Evolutionary conservation across 2,329 filamentous ascomycete genomes (phyloP), one percentile per base, ranked within the genome.

Genomic region (Claviceps monticola): DNA sequence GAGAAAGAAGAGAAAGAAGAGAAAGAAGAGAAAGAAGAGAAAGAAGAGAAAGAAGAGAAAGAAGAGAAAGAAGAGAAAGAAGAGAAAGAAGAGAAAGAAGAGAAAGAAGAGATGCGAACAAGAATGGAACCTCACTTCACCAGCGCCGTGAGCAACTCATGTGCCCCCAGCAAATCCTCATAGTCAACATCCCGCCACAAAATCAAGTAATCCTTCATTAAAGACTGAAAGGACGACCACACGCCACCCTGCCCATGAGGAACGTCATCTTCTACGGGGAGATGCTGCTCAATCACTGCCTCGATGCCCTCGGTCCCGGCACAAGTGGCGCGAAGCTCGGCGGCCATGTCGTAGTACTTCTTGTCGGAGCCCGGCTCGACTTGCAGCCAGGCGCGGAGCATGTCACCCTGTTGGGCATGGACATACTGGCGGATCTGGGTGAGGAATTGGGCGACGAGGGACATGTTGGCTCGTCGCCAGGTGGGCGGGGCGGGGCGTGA

Each of bases 101-200:
- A 11, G 6, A 26, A 45, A 14, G 13, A 2, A n/a, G 21, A n/a
- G 23, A 46, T n/a, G 26, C 48, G 46, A 38, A 71, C 34, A 47
- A 44, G 46, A 41, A 3, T n/a, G 26, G 41, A 50, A 39, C 71
- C 83, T 61, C 72, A 90, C 85, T 86, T 86, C 48, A 90, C 76
- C 29, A 95, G 69, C 0, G 77, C 78, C 56, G 81, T 87, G 51
- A 95, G 75, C 60, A 84, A 68, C 53, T 86, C 77, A 62, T 95
- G 88, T 4, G 89, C 84, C 51, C 79, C 76, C 29, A 91, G 69
- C 42, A 93, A 70, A 61, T 94, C 83, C 13, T 82, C 78, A 48
- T 86, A 82, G 60, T 94, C 76, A 36, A 91, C 82, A 61, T 94
- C 87, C 52, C 89, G 74, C 72, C 91, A 80, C 60, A 90, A 95